These are phyloP conservation scores for Populus trichocarpa DNA, from an alignment of 441 rosid genomes.

Conservation along the genomic window DNA sequence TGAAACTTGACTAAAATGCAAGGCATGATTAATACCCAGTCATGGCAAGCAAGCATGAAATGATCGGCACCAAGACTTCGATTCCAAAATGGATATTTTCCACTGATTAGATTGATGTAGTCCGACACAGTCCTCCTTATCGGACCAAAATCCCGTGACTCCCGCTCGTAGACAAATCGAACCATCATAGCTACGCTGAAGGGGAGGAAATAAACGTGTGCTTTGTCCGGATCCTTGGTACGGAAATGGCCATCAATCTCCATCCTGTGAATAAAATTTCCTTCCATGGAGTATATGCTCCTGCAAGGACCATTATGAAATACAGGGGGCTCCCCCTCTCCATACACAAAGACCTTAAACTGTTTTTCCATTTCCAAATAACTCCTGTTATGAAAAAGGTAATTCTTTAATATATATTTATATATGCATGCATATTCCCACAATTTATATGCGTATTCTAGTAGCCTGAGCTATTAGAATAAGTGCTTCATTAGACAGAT, in stretches of 20 bases:
- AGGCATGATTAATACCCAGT: constrained; percentile 60
- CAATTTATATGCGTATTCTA: too few species aligned
- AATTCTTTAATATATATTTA: neutral
- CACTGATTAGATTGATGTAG: constrained; percentile 52
- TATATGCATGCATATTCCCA: too few species aligned
- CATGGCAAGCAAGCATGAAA: constrained; percentile 91
- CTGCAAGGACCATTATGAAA: constrained; percentile 92
- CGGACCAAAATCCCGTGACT: constrained; percentile 61
- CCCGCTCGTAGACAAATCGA: constrained; percentile 56
- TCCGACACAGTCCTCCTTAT: constrained; percentile 61
- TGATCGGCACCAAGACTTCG: constrained; percentile 86
- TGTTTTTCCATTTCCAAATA: constrained; percentile 86
- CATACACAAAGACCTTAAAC: constrained; percentile 70
- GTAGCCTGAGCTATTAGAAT: too few species aligned
- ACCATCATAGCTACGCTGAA: constrained; percentile 84
- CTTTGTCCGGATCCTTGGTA: constrained; percentile 62
- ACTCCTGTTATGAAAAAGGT: constrained; percentile 44
- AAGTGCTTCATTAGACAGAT: too few species aligned
- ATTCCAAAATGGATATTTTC: constrained; percentile 71
- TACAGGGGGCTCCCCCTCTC: constrained; percentile 87
- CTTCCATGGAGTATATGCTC: constrained; percentile 93
- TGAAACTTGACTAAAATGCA: too few species aligned
- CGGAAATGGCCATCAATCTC: constrained; percentile 48
- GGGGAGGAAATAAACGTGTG: constrained; percentile 70
- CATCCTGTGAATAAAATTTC: constrained; percentile 68